Percentiles rank a stretch among this genome's conserved stretches.
phyloP scores from a whole-genome alignment of 2,329 filamentous ascomycete genomes.

The Ilyonectria destructans region DNA sequence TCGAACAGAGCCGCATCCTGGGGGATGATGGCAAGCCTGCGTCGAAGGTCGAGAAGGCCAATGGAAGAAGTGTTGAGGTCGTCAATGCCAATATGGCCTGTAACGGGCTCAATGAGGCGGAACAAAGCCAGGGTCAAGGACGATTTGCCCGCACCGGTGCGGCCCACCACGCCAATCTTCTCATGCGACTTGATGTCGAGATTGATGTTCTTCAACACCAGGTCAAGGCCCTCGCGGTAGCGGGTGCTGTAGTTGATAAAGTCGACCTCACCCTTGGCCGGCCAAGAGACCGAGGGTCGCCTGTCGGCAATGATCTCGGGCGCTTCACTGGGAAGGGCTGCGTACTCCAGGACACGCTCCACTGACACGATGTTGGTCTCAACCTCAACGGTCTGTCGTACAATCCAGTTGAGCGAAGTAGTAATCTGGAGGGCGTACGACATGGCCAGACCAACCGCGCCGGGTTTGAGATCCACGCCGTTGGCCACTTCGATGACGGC shows the following conservation, averaged over 20 bases:
- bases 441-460: slow-evolving; percentile 93
- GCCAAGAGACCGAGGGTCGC: slow-evolving; percentile 92
- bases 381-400: slow-evolving; percentile 98
- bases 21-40: slow-evolving; percentile 95
- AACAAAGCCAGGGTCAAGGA: slow-evolving; percentile 94
- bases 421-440: slow-evolving; percentile 98
- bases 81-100: slow-evolving; percentile 91
- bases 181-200: slow-evolving; percentile 95
- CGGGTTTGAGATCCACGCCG: slow-evolving; percentile 76
- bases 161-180: slow-evolving; percentile 97
- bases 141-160: slow-evolving; percentile 96
- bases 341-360: slow-evolving; percentile 97
- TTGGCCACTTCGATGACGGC: slow-evolving; percentile 85
- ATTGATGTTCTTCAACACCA: slow-evolving; percentile 94
- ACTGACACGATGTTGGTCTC: slow-evolving; percentile 99
- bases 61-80: slow-evolving; percentile 91
- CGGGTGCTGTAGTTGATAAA: slow-evolving; percentile 96
- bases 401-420: slow-evolving; percentile 98
- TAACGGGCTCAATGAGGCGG: slow-evolving; percentile 91
- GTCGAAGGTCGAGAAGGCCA: slow-evolving; percentile 88
- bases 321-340: slow-evolving; percentile 90
- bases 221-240: slow-evolving; percentile 90
- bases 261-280: slow-evolving; percentile 87
- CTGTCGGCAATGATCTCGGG: slow-evolving; percentile 93
- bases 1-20: slow-evolving; percentile 98